Base-by-base conservation (phyloP, 768 basidiomycete species). In the Leccinellum luteum region DNA sequence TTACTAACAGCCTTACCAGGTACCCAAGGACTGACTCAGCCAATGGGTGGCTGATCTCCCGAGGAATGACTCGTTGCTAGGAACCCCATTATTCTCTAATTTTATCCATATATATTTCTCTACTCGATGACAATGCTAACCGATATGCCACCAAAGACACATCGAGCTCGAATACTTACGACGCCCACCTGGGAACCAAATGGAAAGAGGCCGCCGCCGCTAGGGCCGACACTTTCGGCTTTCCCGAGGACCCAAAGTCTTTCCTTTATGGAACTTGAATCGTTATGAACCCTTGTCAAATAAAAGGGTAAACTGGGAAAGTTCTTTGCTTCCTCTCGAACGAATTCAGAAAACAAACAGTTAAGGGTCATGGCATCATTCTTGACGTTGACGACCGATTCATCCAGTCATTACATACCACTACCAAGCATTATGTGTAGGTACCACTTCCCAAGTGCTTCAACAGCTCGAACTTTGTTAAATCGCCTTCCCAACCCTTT, bases 321-420 rank as follows among this genome's bases (percentile, higher is more conserved):
- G 90, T 90, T 0, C 93, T 94, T 72, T 95, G 94, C 69, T 92
- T 88, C 67, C 80, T 96, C 38, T 81, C 95, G 17, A 77, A 82
- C 43, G 83, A 82, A 70, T 90, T 92, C 65, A 83, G 89, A 57
- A 86, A 91, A 64, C 84, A 82, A 55, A 75, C 75, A 1, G 73
- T 84, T 63, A 76, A 82, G 65, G 80, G 83, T 47, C 78, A 81
- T 66, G 80, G 78, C n/a, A 79, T 75, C 50, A 72, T 79, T 53
- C 70, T 75, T 58, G 69, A 76, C 48, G 48, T 28, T 6, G 28
- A 28, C 28, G 28, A 28, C 5, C 28, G 28, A 28, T 67, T 27
- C 21, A 52, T 21, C 61, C 51, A 19, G 47, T 54, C 27, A 59
- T 52, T 51, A 28, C 58, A 14, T 61, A 50, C 73, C 15, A 53